Evolutionary conservation across 148 eudicot species (phyloP).

Genomic region (Arctostaphylos glauca): DNA sequence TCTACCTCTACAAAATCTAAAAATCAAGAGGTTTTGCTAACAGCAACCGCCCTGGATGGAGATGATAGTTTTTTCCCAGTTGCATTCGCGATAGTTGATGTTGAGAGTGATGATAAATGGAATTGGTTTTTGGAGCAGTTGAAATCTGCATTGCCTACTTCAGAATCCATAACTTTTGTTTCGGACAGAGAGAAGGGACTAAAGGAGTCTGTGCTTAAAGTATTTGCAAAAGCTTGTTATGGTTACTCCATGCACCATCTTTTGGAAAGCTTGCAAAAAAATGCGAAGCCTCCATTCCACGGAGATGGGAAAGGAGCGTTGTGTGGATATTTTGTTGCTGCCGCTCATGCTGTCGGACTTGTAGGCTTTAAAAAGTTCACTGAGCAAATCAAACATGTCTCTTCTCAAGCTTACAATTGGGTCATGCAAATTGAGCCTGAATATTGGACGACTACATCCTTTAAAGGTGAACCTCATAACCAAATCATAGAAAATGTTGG

Average conservation of each 20-base stretch:
- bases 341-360: conserved; percentile 46
- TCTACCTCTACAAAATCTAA: conserved; percentile 39
- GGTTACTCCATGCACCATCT: conserved; percentile 59
- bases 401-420: conserved; percentile 49
- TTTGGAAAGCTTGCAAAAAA: conserved; percentile 45
- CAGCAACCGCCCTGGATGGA: conserved; percentile 55
- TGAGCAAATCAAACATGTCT: conserved; percentile 44
- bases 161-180: conserved; percentile 43
- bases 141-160: conserved; percentile 36
- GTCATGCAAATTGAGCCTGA: conserved; percentile 48
- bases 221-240: conserved; percentile 37
- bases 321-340: conserved; percentile 39
- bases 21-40: conserved; percentile 44
- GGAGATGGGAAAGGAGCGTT: conserved; percentile 49
- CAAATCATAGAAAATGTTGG: conserved; percentile 39
- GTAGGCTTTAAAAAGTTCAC: conserved; percentile 32
- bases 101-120: conserved; percentile 44
- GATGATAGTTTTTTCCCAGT: conserved; percentile 53
- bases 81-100: conserved; percentile 50
- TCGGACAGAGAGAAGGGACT: conserved; percentile 47
- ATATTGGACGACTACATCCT: conserved; percentile 36
- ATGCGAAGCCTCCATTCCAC: conserved; percentile 42
- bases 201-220: conserved; percentile 28
- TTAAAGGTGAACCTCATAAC: conserved; percentile 45
- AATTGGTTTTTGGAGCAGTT: conserved; percentile 50